These are phyloP conservation scores for Aspergillus costaricaensis DNA, from an alignment of 2,329 filamentous ascomycete genomes.

Conservation along the genomic window DNA sequence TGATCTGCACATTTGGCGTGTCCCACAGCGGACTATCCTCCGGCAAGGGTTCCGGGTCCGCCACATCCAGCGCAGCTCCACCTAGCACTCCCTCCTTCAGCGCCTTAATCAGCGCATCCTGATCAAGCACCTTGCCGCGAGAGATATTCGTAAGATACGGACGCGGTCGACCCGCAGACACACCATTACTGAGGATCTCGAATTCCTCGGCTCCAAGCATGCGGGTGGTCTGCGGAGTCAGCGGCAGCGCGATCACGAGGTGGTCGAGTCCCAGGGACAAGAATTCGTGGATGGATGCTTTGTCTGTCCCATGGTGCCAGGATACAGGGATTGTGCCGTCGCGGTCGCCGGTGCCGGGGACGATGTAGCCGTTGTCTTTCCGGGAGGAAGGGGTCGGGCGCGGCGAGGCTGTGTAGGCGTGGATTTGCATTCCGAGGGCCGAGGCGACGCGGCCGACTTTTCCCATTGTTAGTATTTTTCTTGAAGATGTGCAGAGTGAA, in stretches of 20 bases:
- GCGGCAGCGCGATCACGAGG: conserved; percentile 58
- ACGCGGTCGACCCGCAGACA: conserved; percentile 27
- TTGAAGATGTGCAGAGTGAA: background rate
- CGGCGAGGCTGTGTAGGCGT: conserved; percentile 73
- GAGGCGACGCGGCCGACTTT: conserved; percentile 58
- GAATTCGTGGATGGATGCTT: conserved; percentile 55
- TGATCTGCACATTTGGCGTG: conserved; percentile 68
- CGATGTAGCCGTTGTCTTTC: conserved; percentile 65
- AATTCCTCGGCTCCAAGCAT: conserved; percentile 60
- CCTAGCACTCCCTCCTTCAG: conserved; percentile 56
- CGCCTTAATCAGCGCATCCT: conserved; percentile 63
- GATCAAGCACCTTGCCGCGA: conserved; percentile 64
- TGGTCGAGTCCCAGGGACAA: conserved; percentile 59
- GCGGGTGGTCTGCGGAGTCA: conserved; percentile 58
- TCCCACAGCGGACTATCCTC: conserved; percentile 69
- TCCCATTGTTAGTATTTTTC: conserved; percentile 5
- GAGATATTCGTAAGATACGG: conserved; percentile 73
- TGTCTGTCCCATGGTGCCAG: conserved; percentile 60
- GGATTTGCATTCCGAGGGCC: conserved; percentile 69
- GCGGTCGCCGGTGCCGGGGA: conserved; percentile 65
- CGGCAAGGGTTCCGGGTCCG: conserved; percentile 76
- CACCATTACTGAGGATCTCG: conserved; percentile 48
- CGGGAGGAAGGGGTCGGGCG: conserved; percentile 67
- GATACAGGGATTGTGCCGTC: conserved; percentile 57
- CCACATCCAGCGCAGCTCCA: conserved; percentile 76